Evolutionary conservation across 2,329 filamentous ascomycete species (phyloP).

Genomic region (Cadophora sp.): DNA sequence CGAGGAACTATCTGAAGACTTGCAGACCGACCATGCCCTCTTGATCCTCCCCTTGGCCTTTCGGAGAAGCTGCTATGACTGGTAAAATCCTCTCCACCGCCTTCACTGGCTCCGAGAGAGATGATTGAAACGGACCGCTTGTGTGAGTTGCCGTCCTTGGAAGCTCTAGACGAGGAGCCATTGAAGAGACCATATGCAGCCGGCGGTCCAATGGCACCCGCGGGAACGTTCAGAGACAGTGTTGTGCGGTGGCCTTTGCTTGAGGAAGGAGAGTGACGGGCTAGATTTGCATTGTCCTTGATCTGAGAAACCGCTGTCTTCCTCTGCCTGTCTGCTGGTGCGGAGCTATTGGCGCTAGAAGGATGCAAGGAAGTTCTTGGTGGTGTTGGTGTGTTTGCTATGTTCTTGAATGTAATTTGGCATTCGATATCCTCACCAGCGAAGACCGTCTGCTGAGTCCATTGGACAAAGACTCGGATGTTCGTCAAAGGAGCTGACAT

Average conservation of each 20-base stretch:
- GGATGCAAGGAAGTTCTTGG: slow-evolving; percentile 39
- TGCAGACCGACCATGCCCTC: slow-evolving; percentile 77
- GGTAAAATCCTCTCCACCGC: slow-evolving; percentile 41
- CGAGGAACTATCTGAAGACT: slow-evolving; percentile 78
- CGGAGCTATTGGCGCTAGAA: slow-evolving; percentile 37
- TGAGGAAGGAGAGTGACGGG: slow-evolving; percentile 52
- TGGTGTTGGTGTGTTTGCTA: slow-evolving; percentile 48
- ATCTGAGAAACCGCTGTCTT: slow-evolving; percentile 41
- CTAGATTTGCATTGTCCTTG: slow-evolving; percentile 54
- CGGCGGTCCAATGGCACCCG: slow-evolving; percentile 37
- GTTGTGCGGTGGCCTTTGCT: slow-evolving; percentile 69
- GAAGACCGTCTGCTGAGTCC: slow-evolving; percentile 93
- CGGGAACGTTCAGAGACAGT: slow-evolving; percentile 66
- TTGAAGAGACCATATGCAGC: slow-evolving; percentile 36
- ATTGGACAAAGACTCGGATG: slow-evolving; percentile 94
- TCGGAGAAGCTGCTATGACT: slow-evolving; percentile 46
- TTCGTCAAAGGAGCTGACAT: slow-evolving; percentile 64
- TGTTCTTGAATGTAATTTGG: slow-evolving; percentile 95
- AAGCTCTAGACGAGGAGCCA: slow-evolving; percentile 32
- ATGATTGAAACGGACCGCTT: slow-evolving; percentile 83
- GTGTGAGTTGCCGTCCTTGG: slow-evolving; percentile 62
- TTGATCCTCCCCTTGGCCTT: slow-evolving; percentile 58
- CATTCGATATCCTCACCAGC: slow-evolving; percentile 96
- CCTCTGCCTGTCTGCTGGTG: slow-evolving; percentile 40
- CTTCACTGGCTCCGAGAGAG: slow-evolving; percentile 68